These are phyloP conservation scores for Neonothopanus nambi DNA, from an alignment of 1,284 basidiomycete species.

Conservation along the genomic window DNA sequence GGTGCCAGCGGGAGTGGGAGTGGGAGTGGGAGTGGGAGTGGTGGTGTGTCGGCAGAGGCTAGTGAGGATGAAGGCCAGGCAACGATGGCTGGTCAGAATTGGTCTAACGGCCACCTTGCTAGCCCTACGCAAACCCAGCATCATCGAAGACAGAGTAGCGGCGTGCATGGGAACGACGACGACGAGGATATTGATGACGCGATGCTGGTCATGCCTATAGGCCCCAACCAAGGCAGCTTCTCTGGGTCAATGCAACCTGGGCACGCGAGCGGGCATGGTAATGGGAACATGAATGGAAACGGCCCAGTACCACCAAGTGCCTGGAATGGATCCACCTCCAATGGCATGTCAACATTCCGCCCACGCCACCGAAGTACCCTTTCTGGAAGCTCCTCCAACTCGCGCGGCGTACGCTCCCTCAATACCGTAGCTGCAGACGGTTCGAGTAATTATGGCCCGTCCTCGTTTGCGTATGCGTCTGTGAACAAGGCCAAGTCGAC, in stretches of 20 bases:
- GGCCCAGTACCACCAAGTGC: neutral
- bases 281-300: conserved; percentile 29
- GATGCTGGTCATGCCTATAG: conserved; percentile 74
- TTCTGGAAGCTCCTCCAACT: conserved; percentile 15
- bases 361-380: conserved; percentile 27
- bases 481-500: conserved; percentile 46
- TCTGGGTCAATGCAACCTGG: too few species aligned
- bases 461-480: neutral
- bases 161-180: conserved; percentile 38
- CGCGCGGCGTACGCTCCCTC: conserved; percentile 22
- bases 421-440: conserved; percentile 24
- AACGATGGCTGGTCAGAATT: neutral
- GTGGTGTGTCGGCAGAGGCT: too few species aligned
- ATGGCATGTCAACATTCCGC: too few species aligned
- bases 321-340: too few species aligned
- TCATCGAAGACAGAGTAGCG: conserved; percentile 29
- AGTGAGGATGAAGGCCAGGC: conserved; percentile 3
- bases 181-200: conserved; percentile 73
- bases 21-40: conserved; percentile 4
- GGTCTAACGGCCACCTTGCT: neutral
- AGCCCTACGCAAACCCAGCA: conserved; percentile 27
- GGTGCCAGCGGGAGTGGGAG: neutral
- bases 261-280: neutral
- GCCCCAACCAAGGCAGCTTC: conserved; percentile 33
- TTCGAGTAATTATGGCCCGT: neutral